Base-by-base conservation (phyloP, 2,329 filamentous ascomycete genomes). In the Aschersonia sp. region DNA sequence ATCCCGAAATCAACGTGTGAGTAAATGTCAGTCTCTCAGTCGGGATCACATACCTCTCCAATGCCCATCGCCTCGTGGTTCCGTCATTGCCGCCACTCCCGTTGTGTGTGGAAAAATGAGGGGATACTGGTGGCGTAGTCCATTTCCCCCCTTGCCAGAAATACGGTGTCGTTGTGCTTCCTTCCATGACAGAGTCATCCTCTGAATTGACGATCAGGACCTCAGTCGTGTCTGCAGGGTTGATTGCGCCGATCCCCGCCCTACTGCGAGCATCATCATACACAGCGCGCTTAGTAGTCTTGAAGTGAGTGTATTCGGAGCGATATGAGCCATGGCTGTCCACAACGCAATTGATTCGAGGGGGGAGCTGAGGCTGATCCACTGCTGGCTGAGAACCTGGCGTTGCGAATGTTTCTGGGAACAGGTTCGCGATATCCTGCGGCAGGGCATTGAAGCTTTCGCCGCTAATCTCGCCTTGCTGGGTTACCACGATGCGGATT, bases 61-160 rank as follows among this genome's bases (percentile, higher is more conserved):
- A 61, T n/a, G 87, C 84, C 82, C 87, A 95, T 49, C 86, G 72
- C 53, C 90, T 76, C 5, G 84, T 87, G 6, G 85, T 92, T 1
- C 89, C 89, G 47, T 82, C 74, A 59, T 94, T 87, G 0, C 89
- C 89, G 41, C 90, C 90, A 49, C 78, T 81, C 2, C 72, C 75
- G 40, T 59, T 52, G 0, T 60, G 53, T 32, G 52, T 47, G 43
- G 56, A 59, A 48, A 66, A 73, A 11, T 58, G 47, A 6, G 51
- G 44, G 10, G 73, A 60, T n/a, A 86, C 69, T 0, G 78, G 74
- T 1, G 90, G 90, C 39, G 89, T 95, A 6, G 88, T 74, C 90
- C 90, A 97, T 45, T 68, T 66, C 1, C 76, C 79, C 5, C 71
- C 62, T 43, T 85, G 78, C 70, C 76, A 86, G 54, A 95, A 84